Percentiles rank a stretch among this genome's conserved stretches.
These are phyloP conservation scores for Balakata baccata DNA, from an alignment of 345 rosid species.

Conservation along the genomic window DNA sequence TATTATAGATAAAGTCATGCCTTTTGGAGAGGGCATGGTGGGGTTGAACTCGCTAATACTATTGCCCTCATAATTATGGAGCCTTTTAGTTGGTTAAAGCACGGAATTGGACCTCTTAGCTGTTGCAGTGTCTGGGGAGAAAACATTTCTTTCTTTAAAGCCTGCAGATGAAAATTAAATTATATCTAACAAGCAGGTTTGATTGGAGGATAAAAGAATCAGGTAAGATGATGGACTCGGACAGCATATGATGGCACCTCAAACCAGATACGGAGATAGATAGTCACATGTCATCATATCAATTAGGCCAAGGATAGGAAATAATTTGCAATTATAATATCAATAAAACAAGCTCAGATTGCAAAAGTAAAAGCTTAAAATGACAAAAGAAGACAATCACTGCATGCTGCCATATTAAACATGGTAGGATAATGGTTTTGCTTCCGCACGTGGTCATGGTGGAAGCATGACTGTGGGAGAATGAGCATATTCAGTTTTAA, in stretches of 20 bases:
- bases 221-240: conserved; percentile 8
- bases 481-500: not conserved
- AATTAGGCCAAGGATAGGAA: not conserved
- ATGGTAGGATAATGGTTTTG: not conserved
- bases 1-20: conserved; percentile 34
- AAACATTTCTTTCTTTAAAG: conserved; percentile 24
- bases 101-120: conserved; percentile 40
- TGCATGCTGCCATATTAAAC: not conserved
- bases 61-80: conserved; percentile 35
- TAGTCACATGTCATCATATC: not conserved
- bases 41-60: conserved; percentile 37
- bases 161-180: conserved; percentile 33
- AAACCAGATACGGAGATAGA: not conserved
- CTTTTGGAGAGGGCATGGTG: conserved; percentile 43
- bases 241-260: not conserved
- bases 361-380: not conserved
- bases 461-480: not conserved
- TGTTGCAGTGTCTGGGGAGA: conserved; percentile 31
- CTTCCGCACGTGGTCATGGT: not conserved
- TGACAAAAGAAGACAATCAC: not conserved
- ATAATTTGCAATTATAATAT: not conserved
- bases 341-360: not conserved
- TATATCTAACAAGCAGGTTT: conserved; percentile 12
- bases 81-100: conserved; percentile 45
- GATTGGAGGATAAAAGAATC: conserved; percentile 1